Base-by-base conservation (phyloP, 805 yeast species). In the Kodamaea laetipori region DNA sequence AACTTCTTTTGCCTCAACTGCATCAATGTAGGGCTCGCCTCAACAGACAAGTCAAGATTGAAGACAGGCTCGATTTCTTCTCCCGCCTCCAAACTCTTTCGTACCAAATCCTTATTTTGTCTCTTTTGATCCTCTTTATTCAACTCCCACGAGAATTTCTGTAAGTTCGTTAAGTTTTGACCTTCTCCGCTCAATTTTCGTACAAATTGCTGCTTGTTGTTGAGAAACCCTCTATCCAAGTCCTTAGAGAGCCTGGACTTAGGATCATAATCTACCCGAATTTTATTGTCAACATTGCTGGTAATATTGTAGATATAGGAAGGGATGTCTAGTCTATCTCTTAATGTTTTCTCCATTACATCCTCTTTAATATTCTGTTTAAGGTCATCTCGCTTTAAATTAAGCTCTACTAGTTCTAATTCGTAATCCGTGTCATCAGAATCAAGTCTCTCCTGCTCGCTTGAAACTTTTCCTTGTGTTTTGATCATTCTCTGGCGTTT, bases 291-390 rank as follows among this genome's bases (percentile, higher is more conserved):
- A 4, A 57, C 24, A 52, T 41, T 46, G 55, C 55, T 37, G 23
- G 53, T 46, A 47, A 61, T 82, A 73, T 56, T 78, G 66, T 53
- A 79, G 55, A 69, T 88, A 80, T 49, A 79, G 62, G n/a, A 49
- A 1, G 96, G 95, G 30, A 80, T 80, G 56, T 89, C 96, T 48
- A 82, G 85, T 42, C 90, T 59, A 24, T 85, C 79, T 38, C 96
- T 64, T 0, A 85, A 74, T 6, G 77, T 41, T 66, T 68, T 57
- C 59, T 74, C 67, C 57, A 63, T 48, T 38, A 65, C 60, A 51
- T 64, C 66, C 51, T 68, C 69, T 37, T 58, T 49, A 17, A 49
- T 44, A 34, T 55, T 55, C 12, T 45, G 49, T 18, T 47, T 49
- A 4, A 70, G 42, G 35, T 65, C 68, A 7, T 52, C 47, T 17